Evolutionary conservation across 1,139 yeast genomes (phyloP).

Genomic region (Scheffersomyces titani): DNA sequence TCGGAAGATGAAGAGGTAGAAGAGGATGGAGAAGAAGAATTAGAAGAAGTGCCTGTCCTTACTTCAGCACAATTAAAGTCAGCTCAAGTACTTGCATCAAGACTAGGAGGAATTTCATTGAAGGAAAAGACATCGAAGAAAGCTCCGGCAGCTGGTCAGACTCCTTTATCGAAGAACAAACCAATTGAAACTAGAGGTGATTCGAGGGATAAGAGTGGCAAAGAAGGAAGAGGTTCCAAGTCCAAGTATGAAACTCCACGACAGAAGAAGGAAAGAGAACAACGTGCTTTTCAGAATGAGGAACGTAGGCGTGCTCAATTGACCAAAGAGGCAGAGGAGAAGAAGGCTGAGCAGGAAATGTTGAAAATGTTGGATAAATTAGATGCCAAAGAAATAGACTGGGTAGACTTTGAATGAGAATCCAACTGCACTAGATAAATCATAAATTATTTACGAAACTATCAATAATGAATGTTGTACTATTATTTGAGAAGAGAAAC

Average conservation of each 20-base stretch:
- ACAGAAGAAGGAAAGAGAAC: constrained; percentile 12
- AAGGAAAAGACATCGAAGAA: not conserved
- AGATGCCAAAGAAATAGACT: constrained; percentile 16
- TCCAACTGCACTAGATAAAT: not conserved
- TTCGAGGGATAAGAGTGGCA: not conserved
- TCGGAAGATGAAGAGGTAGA: constrained; percentile 6
- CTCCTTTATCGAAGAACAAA: not conserved
- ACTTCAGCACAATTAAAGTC: not conserved
- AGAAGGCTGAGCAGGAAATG: constrained; percentile 15
- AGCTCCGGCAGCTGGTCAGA: not conserved
- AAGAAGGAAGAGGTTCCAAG: not conserved
- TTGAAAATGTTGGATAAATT: constrained; percentile 13
- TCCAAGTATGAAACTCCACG: constrained; percentile 13
- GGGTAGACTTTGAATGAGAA: constrained; percentile 16
- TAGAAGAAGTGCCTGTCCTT: not conserved
- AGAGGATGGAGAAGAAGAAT: constrained; percentile 7
- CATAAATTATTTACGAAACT: not conserved
- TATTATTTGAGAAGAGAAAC: not conserved
- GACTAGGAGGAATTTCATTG: constrained; percentile 17
- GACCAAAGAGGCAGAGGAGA: constrained; percentile 10
- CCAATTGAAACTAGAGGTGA: not conserved
- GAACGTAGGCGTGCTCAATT: not conserved
- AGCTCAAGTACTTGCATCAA: constrained; percentile 19
- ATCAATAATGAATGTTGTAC: not conserved
- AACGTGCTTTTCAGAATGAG: constrained; percentile 1